Evolutionary conservation across 306 rosid species (phyloP).

Genomic region (Trichosanthes truncata): DNA sequence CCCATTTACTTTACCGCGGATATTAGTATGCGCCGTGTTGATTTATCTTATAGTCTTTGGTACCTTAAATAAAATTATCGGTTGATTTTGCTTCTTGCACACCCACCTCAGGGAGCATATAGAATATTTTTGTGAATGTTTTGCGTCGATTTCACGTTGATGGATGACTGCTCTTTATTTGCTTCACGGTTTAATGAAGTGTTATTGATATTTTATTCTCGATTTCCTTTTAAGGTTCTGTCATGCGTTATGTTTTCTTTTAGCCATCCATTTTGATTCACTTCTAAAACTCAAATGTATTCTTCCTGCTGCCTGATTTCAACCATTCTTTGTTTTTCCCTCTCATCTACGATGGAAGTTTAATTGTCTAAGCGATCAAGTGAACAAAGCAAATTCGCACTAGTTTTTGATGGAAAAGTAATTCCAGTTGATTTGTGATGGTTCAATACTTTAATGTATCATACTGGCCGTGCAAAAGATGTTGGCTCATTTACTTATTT

Average conservation of each 20-base stretch:
- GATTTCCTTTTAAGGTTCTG: not conserved
- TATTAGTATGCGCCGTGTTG: not conserved
- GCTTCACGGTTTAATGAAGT: not conserved
- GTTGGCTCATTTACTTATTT: not conserved
- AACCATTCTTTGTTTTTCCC: not conserved
- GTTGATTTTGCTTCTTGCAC: not conserved
- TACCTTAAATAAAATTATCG: not conserved
- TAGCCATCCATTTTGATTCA: not conserved
- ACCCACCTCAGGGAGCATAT: not conserved
- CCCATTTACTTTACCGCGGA: not conserved
- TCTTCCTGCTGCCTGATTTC: not conserved
- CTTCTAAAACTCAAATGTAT: not conserved
- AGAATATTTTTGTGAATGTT: not conserved
- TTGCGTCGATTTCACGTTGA: not conserved
- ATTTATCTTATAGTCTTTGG: not conserved
- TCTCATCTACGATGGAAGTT: not conserved
- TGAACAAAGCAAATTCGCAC: not conserved
- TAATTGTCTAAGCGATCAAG: not conserved
- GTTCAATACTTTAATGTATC: not conserved
- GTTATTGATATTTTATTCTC: not conserved
- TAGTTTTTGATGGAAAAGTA: not conserved
- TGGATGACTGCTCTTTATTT: not conserved
- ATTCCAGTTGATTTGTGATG: not conserved
- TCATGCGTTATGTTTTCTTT: not conserved
- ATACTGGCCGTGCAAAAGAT: not conserved